phyloP scores from a whole-genome alignment of 1,284 basidiomycete species.

The Ganoderma multipileum region DNA sequence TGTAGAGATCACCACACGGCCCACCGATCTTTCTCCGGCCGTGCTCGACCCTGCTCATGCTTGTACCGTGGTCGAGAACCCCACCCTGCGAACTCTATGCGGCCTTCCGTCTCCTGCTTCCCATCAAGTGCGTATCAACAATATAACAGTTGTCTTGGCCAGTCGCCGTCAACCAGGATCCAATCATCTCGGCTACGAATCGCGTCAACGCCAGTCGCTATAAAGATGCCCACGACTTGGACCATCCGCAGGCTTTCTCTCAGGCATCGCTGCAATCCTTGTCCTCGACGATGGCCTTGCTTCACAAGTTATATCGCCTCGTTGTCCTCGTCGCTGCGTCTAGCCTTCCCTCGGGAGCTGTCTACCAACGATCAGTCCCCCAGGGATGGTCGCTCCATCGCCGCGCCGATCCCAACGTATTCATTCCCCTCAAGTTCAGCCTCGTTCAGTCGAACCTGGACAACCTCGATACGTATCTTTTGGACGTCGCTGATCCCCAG shows the following conservation, averaged over 20 bases:
- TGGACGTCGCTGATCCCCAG: constrained; percentile 52
- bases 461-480: constrained; percentile 47
- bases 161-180: neutral
- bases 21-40: neutral
- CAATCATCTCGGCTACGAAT: constrained; percentile 1
- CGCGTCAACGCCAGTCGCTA: constrained; percentile 1
- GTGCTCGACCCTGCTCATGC: constrained; percentile 1
- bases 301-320: neutral
- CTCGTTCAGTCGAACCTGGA: constrained; percentile 51
- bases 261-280: neutral
- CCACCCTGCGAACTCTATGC: neutral
- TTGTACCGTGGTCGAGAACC: constrained; percentile 2
- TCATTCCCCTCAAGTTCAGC: constrained; percentile 38
- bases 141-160: neutral
- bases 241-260: neutral
- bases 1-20: neutral
- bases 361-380: constrained; percentile 9
- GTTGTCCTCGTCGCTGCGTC: neutral
- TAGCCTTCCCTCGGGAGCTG: neutral
- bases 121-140: neutral
- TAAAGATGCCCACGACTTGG: neutral
- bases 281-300: neutral
- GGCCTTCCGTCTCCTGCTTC: neutral
- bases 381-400: constrained; percentile 15
- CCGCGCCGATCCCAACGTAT: constrained; percentile 10